Conservation (phyloP, 768 basidiomycete species). For the Polyporus arcularius region DNA sequence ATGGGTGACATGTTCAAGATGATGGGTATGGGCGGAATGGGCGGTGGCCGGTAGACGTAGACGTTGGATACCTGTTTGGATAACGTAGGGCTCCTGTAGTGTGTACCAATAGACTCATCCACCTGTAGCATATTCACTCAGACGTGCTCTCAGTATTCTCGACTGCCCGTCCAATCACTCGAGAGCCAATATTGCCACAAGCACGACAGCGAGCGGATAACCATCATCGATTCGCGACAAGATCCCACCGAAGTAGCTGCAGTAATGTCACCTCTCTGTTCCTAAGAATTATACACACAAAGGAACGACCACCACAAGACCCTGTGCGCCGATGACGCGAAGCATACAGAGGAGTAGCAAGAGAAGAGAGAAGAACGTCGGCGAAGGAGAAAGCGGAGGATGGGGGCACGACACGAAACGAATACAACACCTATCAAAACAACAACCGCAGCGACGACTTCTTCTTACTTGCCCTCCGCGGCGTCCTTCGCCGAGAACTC, state of each 20-base stretch:
- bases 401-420: slow-evolving; percentile 3
- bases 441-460: slow-evolving; percentile 18
- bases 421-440: slow-evolving; percentile 27
- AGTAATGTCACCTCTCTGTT: slow-evolving; percentile 34
- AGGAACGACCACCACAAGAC: slow-evolving; percentile 32
- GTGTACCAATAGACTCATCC: slow-evolving; percentile 5
- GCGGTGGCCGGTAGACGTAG: slow-evolving; percentile 11
- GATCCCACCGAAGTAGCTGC: slow-evolving; percentile 20
- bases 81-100: slow-evolving; percentile 16
- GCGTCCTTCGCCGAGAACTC: slow-evolving; percentile 65
- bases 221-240: slow-evolving; percentile 17
- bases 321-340: slow-evolving; percentile 21
- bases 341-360: slow-evolving; percentile 30
- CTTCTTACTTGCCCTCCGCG: slow-evolving; percentile 28
- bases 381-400: slow-evolving; percentile 9
- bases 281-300: slow-evolving; percentile 31
- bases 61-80: slow-evolving; percentile 17
- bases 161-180: neutral
- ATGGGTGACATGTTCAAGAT: slow-evolving; percentile 84
- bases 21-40: slow-evolving; percentile 69
- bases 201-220: neutral
- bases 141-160: neutral
- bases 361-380: slow-evolving; percentile 12
- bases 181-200: neutral
- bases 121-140: slow-evolving; percentile 4